Base-by-base conservation (phyloP, 257 asterid genomes). In the Eustoma russellianum region DNA sequence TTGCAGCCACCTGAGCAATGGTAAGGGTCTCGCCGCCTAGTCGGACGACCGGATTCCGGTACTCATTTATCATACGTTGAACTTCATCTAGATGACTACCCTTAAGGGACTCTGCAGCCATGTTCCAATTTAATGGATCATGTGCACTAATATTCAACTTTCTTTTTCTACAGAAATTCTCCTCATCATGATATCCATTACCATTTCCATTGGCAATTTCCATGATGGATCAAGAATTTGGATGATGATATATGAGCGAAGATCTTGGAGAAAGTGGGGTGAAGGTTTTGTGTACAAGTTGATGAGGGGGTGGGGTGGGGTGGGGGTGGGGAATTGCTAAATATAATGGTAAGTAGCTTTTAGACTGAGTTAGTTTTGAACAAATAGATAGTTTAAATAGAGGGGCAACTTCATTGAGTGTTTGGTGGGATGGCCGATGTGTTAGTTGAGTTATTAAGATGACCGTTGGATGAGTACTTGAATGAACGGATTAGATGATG, bases 21-120 rank as follows among this genome's bases (percentile, higher is more conserved):
- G 73, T 74, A 5, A 74, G 59, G 5, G 73, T 65, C 69, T 74
- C 73, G 1, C 79, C 79, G 6, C 75, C 79, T 2, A 74, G 41
- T 10, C 33, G 57, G 15, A 74, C 57, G 62, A 70, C 57, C 28
- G 70, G 67, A 61, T 41, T 74, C 56, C 73, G 61, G 52, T 48
- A 74, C 35, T 69, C 79, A 9, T 55, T 64, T 46, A 74, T 67
- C 79, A 74, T 74, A 5, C 59, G 58, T 61, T 69, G 65, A 17
- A 74, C 76, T 48, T 69, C 76, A 2, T 62, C 73, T 0, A 74
- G 59, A 15, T 74, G 76, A 48, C 79, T 74, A 0, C 79, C 79
- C 43, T 48, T 74, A 1, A 74, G 64, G 2, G 73, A 54, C 33
- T 74, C 79, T 33, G 79, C 79, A 0, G 79, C 69, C 62, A 33